A percentile compares a stretch with the other conserved stretches of the same genome.
Conservation (phyloP, 805 yeast genomes). For the Candida morakotiae region DNA sequence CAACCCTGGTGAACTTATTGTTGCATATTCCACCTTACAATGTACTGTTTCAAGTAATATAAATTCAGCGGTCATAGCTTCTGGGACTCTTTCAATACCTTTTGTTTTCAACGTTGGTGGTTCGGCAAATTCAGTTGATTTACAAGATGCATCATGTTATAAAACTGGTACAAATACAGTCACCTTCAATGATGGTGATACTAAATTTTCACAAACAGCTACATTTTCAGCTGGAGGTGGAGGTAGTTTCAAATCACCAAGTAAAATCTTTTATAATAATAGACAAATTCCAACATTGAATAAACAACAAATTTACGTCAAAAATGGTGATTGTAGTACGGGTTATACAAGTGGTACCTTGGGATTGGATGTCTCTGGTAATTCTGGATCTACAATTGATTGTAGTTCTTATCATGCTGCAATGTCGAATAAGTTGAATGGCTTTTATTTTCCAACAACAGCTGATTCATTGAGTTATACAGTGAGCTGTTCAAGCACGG, state of each 20-base stretch:
- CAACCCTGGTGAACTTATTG: slow-evolving; percentile 13
- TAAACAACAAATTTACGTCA: slow-evolving; percentile 10
- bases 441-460: slow-evolving; percentile 14
- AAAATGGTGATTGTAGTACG: slow-evolving; percentile 14
- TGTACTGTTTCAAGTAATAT: slow-evolving; percentile 16
- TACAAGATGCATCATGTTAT: slow-evolving; percentile 15
- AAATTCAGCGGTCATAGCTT: slow-evolving; percentile 8
- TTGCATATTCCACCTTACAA: slow-evolving; percentile 13
- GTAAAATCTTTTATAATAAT: not conserved
- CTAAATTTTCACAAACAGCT: slow-evolving; percentile 10
- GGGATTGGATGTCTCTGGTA: slow-evolving; percentile 11
- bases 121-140: slow-evolving; percentile 14
- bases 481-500: slow-evolving; percentile 10
- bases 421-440: slow-evolving; percentile 15
- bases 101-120: slow-evolving; percentile 19
- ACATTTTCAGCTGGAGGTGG: slow-evolving; percentile 5
- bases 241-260: not conserved
- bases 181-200: slow-evolving; percentile 15
- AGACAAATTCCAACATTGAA: slow-evolving; percentile 13
- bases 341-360: slow-evolving; percentile 20
- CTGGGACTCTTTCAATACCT: slow-evolving; percentile 19
- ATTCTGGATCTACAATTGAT: slow-evolving; percentile 9
- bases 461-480: slow-evolving; percentile 5
- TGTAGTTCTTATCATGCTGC: slow-evolving; percentile 14
- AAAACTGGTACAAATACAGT: slow-evolving; percentile 15